These are phyloP conservation scores for Plasmopara muralis DNA, from an alignment of 352 stramenopile genomes.

Conservation along the genomic window DNA sequence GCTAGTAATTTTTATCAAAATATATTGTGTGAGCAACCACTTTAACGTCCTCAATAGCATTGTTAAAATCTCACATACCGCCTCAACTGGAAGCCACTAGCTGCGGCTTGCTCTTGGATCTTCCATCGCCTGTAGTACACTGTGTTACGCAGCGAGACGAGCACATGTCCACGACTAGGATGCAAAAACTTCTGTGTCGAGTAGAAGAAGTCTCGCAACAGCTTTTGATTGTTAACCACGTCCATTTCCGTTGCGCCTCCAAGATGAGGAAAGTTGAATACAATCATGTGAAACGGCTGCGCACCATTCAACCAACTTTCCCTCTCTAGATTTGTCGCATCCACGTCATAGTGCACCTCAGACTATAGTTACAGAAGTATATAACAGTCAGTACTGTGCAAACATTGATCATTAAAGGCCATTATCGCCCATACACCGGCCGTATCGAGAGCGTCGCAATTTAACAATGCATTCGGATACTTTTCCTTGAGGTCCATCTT, in stretches of 20 bases:
- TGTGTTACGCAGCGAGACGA: conserved; percentile 70
- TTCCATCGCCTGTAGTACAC: conserved; percentile 84
- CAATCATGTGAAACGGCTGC: conserved; percentile 55
- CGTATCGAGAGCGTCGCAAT: conserved; percentile 66
- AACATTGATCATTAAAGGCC: not conserved
- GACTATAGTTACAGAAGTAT: conserved; percentile 23
- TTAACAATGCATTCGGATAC: conserved; percentile 58
- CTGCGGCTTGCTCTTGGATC: conserved; percentile 56
- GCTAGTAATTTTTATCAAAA: conserved; percentile 17
- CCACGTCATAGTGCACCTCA: conserved; percentile 56
- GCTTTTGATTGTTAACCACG: conserved; percentile 73
- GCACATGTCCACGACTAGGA: conserved; percentile 49
- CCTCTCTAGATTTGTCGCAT: conserved; percentile 58
- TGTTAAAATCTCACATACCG: conserved; percentile 23
- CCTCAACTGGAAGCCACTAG: conserved; percentile 61
- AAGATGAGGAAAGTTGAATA: conserved; percentile 86
- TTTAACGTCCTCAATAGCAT: not conserved
- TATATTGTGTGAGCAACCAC: not conserved
- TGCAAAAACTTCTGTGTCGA: conserved; percentile 55
- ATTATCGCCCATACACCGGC: conserved; percentile 32
- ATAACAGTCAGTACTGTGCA: not conserved
- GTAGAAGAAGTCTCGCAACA: conserved; percentile 74
- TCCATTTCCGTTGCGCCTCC: conserved; percentile 76
- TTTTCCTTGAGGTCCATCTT: conserved; percentile 62
- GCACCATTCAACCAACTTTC: conserved; percentile 39